Evolutionary conservation across 2,329 filamentous ascomycete genomes (phyloP).

Genomic region (Ambrosiella beaveri): DNA sequence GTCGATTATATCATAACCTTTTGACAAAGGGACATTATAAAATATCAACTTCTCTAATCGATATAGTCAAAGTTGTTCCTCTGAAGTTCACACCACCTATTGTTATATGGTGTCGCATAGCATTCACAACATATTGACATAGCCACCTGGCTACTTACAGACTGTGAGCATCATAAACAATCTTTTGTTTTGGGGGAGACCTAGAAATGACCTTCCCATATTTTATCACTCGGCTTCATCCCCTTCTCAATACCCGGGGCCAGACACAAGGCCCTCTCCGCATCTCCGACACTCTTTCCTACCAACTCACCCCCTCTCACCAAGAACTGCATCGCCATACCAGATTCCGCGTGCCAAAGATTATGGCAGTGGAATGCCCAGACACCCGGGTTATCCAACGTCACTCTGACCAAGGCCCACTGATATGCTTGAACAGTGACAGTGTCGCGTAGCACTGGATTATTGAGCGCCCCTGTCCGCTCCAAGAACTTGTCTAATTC

Average conservation of each 20-base stretch:
- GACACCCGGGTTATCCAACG: slow-evolving; percentile 38
- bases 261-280: slow-evolving; percentile 18
- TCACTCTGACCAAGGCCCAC: slow-evolving; percentile 36
- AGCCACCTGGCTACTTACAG: background rate
- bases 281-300: slow-evolving; percentile 4
- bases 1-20: too few species aligned
- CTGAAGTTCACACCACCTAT: too few species aligned
- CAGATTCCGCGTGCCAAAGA: slow-evolving; percentile 39
- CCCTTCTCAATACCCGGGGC: slow-evolving; percentile 19
- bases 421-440: slow-evolving; percentile 35
- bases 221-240: slow-evolving; percentile 20
- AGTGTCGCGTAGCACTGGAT: slow-evolving; percentile 25
- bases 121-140: background rate
- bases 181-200: background rate
- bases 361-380: slow-evolving; percentile 45
- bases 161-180: background rate
- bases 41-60: too few species aligned
- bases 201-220: slow-evolving; percentile 21
- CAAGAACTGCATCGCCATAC: slow-evolving; percentile 41
- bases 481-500: slow-evolving; percentile 17
- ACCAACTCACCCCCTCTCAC: slow-evolving; percentile 14
- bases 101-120: background rate
- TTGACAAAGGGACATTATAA: too few species aligned
- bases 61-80: too few species aligned
- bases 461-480: slow-evolving; percentile 16